These are phyloP conservation scores for Colletotrichum salicis DNA, from an alignment of 2,329 filamentous ascomycete genomes.

Conservation along the genomic window DNA sequence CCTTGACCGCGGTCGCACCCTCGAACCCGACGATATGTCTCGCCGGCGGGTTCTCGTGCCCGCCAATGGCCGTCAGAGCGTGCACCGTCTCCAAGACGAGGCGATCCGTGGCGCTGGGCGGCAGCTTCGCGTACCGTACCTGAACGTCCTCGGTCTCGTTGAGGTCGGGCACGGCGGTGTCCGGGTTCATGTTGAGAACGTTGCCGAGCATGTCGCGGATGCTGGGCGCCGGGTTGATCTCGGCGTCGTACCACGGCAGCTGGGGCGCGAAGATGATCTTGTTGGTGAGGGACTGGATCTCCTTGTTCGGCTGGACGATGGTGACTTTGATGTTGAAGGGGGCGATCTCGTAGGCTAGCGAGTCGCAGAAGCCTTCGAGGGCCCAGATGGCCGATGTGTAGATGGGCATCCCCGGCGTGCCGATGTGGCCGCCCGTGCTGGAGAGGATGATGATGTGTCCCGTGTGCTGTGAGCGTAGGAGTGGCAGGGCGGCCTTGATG, in stretches of 20 bases:
- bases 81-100: conserved; percentile 91
- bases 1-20: conserved; percentile 87
- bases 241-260: conserved; percentile 72
- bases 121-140: conserved; percentile 79
- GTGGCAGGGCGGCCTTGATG: conserved; percentile 86
- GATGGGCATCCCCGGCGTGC: conserved; percentile 89
- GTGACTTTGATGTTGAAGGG: conserved; percentile 98
- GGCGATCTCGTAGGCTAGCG: conserved; percentile 93
- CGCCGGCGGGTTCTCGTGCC: conserved; percentile 94
- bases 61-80: conserved; percentile 89
- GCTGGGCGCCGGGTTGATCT: conserved; percentile 79
- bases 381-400: conserved; percentile 96
- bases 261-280: conserved; percentile 85
- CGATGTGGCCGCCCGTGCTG: conserved; percentile 90
- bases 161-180: conserved; percentile 60
- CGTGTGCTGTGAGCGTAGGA: conserved; percentile 80
- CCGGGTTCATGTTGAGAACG: conserved; percentile 80
- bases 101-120: conserved; percentile 73
- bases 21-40: conserved; percentile 94
- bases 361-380: conserved; percentile 94
- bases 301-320: conserved; percentile 94
- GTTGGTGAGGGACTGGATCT: conserved; percentile 88
- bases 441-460: conserved; percentile 93
- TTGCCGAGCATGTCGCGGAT: conserved; percentile 85
- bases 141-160: conserved; percentile 56